These are phyloP conservation scores for Lonicera japonica DNA, from an alignment of 129 eudicot species.

Conservation along the genomic window DNA sequence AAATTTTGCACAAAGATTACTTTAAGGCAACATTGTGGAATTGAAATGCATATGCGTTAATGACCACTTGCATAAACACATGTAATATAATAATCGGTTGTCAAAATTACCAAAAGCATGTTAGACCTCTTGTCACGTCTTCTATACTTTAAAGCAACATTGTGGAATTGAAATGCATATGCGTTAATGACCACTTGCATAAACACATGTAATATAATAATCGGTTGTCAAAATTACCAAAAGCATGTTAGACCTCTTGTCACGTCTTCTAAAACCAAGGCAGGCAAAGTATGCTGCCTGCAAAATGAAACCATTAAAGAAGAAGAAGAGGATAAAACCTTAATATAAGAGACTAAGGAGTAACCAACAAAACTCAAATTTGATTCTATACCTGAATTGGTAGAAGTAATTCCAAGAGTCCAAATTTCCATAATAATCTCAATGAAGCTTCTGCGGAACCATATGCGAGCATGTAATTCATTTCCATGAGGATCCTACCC, in stretches of 20 bases:
- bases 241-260: conserved; percentile 74
- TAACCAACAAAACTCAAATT: not conserved
- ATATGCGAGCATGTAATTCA: conserved; percentile 82
- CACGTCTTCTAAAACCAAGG: conserved; percentile 57
- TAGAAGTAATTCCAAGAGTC: conserved; percentile 60
- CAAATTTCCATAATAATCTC: conserved; percentile 69
- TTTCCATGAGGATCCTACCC: conserved; percentile 82
- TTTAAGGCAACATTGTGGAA: no score
- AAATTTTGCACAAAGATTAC: no score
- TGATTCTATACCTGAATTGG: conserved; percentile 61
- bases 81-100: no score
- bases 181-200: no score
- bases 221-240: conserved; percentile 41
- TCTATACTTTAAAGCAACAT: no score
- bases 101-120: conserved; percentile 66
- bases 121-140: conserved; percentile 74
- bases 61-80: no score
- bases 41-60: no score
- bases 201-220: no score
- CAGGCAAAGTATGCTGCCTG: conserved; percentile 79
- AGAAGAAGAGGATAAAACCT: no score
- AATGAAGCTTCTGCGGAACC: conserved; percentile 80
- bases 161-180: no score
- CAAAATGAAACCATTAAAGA: conserved; percentile 17
- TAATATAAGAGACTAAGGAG: not conserved